Percentiles rank a stretch among this genome's conserved stretches.
Evolutionary conservation across 2,329 filamentous ascomycete genomes (phyloP).

Genomic region (Cordyceps tenuipes): DNA sequence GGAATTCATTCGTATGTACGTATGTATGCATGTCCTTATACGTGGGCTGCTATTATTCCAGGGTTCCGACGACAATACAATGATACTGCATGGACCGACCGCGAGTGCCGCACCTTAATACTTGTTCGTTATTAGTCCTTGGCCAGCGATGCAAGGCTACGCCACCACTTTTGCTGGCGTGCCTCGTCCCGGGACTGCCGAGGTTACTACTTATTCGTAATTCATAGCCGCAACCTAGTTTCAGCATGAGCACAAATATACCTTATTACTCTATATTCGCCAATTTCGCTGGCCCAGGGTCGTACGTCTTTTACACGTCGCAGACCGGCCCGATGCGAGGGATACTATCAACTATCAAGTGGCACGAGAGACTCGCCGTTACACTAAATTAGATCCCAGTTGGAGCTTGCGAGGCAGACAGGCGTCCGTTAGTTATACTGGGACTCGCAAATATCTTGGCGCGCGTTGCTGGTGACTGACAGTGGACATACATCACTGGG

Average conservation of each 20-base stretch:
- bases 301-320: background rate
- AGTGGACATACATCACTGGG: too few relatives aligned
- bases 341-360: background rate
- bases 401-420: background rate
- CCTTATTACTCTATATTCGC: background rate
- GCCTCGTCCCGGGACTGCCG: background rate
- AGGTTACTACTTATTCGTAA: too few relatives aligned
- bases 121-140: background rate
- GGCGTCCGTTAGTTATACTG: too few relatives aligned
- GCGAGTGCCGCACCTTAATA: background rate
- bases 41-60: background rate
- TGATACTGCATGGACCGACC: too few relatives aligned
- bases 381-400: background rate
- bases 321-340: constrained; percentile 8
- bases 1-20: too few relatives aligned
- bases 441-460: too few relatives aligned
- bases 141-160: background rate
- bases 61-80: background rate
- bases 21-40: too few relatives aligned
- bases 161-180: background rate
- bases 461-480: too few relatives aligned
- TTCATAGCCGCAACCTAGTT: background rate
- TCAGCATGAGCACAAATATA: background rate
- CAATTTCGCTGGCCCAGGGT: background rate
- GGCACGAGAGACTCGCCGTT: background rate